Evolutionary conservation across 805 yeast species (phyloP), one percentile per base, ranked within the genome.

Genomic region (Wickerhamiella sorbophila): DNA sequence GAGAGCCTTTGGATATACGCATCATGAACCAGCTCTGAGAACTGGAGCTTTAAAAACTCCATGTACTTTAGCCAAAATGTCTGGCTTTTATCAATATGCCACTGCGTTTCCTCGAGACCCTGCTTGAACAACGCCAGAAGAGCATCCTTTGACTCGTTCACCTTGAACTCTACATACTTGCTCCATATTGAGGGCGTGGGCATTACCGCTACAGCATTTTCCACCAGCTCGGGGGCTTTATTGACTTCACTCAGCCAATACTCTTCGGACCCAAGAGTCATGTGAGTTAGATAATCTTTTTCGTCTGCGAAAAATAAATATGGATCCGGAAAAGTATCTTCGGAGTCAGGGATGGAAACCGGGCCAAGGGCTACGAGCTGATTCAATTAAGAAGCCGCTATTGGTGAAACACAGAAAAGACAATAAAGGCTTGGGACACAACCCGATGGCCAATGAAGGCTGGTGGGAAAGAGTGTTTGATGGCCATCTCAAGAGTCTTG

Each of bases 391-490:
- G 52, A 83, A 76, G 51, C 97, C 98, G 0, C 75, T 88, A 33
- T 61, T 88, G 47, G 95, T 91, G 42, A 80, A 79, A 50, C 96
- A 88, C 55, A 86, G 91, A 61, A 78, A 76, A 51, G 95, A 88
- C 55, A 77, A 76, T 44, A 86, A 85, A 56, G 98, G 98, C 8
- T 67, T 88, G 20, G 98, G 98, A 0, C 79, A 80, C 55, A 70
- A 71, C 19, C 64, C 67, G 8, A 78, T 75, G 40, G 91, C 84
- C 50, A 72, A 77, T 14, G 94, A 83, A 49, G 79, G 84, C 36
- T 88, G 98, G 98, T 88, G 98, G 98, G 98, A 88, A 51, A 71
- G 83, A 48, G 67, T 88, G 36, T 91, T 91, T 63, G 96, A 88
- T 60, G 95, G 95, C 1, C 95, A 86, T 50, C 68, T 88, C 48